These are phyloP conservation scores for Hanseniaspora mollemarum DNA, from an alignment of 805 yeast species.

Conservation along the genomic window DNA sequence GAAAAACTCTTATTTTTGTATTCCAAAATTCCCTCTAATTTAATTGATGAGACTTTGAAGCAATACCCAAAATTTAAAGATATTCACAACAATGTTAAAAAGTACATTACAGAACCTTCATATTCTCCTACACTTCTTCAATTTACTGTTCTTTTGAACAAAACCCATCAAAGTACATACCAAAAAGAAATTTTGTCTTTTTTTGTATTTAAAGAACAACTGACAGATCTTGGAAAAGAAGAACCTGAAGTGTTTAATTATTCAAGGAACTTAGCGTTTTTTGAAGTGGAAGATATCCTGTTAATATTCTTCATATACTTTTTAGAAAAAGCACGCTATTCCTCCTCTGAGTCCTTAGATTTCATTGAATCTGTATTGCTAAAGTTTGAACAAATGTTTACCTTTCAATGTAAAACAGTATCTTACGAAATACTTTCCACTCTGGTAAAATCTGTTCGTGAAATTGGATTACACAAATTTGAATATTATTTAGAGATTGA, in stretches of 20 bases:
- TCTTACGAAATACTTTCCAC: not conserved
- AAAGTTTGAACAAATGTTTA: conserved; percentile 3
- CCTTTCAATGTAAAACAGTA: conserved; percentile 1
- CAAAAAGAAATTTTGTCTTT: not conserved
- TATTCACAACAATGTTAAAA: conserved; percentile 2
- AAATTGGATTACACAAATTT: conserved; percentile 11
- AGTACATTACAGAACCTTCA: conserved; percentile 4
- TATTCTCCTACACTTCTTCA: conserved; percentile 6
- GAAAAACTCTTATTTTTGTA: conserved; percentile 6
- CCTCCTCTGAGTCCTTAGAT: conserved; percentile 7
- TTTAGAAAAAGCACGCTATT: conserved; percentile 5
- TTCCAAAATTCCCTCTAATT: not conserved
- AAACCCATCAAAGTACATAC: not conserved
- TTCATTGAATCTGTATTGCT: conserved; percentile 5
- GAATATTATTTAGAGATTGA: conserved; percentile 10
- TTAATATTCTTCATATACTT: not conserved
- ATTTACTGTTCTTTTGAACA: not conserved
- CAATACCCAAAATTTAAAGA: conserved; percentile 10
- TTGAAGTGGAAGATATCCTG: conserved; percentile 9
- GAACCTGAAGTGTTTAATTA: not conserved
- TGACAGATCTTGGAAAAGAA: not conserved
- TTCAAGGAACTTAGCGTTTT: not conserved
- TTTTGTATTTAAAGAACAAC: not conserved
- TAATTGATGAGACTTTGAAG: conserved; percentile 3
- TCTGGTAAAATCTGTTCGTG: conserved; percentile 1